Evolutionary conservation across 306 rosid species (phyloP).

Genomic region (Corylus americana): DNA sequence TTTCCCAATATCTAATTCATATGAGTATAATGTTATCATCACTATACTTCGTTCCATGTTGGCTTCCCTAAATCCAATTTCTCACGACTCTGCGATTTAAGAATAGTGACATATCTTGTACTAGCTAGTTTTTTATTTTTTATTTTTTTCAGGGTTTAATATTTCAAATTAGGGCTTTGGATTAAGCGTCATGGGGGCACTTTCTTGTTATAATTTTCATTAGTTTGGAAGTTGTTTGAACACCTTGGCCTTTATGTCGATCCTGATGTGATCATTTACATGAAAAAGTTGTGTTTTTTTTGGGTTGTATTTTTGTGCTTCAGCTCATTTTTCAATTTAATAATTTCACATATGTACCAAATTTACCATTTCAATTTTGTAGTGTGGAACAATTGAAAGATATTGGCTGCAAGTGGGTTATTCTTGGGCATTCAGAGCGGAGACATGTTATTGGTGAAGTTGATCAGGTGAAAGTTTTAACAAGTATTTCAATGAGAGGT

Average conservation of each 20-base stretch:
- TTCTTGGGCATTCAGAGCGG: constrained; percentile 98
- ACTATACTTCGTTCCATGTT: neutral
- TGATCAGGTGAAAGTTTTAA: constrained; percentile 66
- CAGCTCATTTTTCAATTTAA: constrained; percentile 2
- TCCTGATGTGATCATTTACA: constrained; percentile 9
- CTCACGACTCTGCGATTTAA: neutral
- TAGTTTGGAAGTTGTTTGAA: neutral
- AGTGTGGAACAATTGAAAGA: constrained; percentile 96
- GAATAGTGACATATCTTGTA: neutral
- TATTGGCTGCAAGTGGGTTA: constrained; percentile 89
- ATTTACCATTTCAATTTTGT: constrained; percentile 27
- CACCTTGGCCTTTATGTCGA: neutral
- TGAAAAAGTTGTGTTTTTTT: neutral
- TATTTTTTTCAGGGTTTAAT: neutral
- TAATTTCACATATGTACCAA: constrained; percentile 4
- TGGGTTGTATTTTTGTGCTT: neutral
- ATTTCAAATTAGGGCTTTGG: neutral
- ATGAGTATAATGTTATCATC: neutral
- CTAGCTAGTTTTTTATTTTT: no score
- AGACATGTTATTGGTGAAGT: constrained; percentile 95
- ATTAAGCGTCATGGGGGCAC: neutral
- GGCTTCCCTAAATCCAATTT: neutral
- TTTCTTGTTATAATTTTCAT: neutral
- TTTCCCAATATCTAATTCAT: neutral
- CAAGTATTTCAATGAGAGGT: constrained; percentile 13